Evolutionary conservation across 345 rosid species (phyloP).

Genomic region (Euphorbia tirucalli): DNA sequence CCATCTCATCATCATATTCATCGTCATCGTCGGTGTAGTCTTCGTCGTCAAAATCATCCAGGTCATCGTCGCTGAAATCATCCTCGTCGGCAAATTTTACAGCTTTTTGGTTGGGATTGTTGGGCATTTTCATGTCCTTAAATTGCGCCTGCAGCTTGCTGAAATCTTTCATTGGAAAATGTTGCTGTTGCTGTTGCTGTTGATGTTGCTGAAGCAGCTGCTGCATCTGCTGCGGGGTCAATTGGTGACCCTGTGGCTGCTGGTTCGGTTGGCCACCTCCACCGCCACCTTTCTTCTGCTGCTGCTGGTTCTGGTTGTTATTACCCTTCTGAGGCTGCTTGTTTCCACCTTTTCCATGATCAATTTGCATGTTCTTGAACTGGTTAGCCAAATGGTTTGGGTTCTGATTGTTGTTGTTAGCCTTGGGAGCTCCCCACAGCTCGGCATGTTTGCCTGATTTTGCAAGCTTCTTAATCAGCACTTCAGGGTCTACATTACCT

Average conservation of each 20-base stretch:
- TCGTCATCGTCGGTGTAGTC: slow-evolving; percentile 45
- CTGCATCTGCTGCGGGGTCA: slow-evolving; percentile 36
- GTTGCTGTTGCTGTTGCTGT: too few relatives aligned
- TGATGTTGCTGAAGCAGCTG: slow-evolving; percentile 62
- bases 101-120: slow-evolving; percentile 42
- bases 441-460: slow-evolving; percentile 95
- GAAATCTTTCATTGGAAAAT: slow-evolving; percentile 63
- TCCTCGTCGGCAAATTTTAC: slow-evolving; percentile 60
- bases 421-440: slow-evolving; percentile 66
- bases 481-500: slow-evolving; percentile 62
- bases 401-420: slow-evolving; percentile 37
- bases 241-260: neutral
- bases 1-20: slow-evolving; percentile 54
- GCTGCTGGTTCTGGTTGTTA: slow-evolving; percentile 39
- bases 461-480: slow-evolving; percentile 80
- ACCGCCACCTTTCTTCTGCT: too few relatives aligned
- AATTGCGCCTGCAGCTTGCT: slow-evolving; percentile 50
- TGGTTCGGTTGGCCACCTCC: neutral
- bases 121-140: slow-evolving; percentile 56
- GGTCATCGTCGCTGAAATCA: slow-evolving; percentile 45
- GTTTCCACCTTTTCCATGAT: slow-evolving; percentile 54
- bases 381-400: slow-evolving; percentile 58
- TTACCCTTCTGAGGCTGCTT: slow-evolving; percentile 37
- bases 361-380: slow-evolving; percentile 72
- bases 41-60: slow-evolving; percentile 27